Evolutionary conservation across 306 rosid species (phyloP).

Genomic region (Crotalaria pallida): DNA sequence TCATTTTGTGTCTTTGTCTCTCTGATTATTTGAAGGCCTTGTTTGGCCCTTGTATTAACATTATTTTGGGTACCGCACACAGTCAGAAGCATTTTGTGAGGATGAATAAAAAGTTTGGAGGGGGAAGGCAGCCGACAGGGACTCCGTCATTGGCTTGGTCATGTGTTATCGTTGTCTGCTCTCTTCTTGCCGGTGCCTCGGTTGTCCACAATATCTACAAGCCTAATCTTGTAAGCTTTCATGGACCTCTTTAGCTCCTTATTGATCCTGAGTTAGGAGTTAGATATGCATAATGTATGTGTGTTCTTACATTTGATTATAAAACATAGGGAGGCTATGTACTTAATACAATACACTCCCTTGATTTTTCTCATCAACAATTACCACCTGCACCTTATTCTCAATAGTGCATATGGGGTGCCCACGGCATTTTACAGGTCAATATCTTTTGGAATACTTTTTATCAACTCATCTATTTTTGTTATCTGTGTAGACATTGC

Average conservation of each 20-base stretch:
- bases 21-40: constrained; percentile 8
- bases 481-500: constrained; percentile 29
- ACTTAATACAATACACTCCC: neutral
- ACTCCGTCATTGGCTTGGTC: constrained; percentile 43
- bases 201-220: constrained; percentile 44
- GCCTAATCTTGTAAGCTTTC: constrained; percentile 38
- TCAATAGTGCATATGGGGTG: neutral
- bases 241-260: neutral
- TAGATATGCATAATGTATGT: neutral
- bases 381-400: neutral
- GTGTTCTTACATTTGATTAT: neutral
- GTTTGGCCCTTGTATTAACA: neutral
- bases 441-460: neutral
- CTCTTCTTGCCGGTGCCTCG: constrained; percentile 45
- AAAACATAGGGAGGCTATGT: neutral
- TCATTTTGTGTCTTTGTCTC: neutral
- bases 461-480: constrained; percentile 7
- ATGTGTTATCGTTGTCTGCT: constrained; percentile 31
- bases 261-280: neutral
- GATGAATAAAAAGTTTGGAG: constrained; percentile 46
- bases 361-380: constrained; percentile 2
- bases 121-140: constrained; percentile 41
- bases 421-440: no score
- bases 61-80: neutral
- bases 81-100: neutral